Base-by-base conservation (phyloP, 2,329 filamentous ascomycete genomes). In the Ustilaginoidea virens region DNA sequence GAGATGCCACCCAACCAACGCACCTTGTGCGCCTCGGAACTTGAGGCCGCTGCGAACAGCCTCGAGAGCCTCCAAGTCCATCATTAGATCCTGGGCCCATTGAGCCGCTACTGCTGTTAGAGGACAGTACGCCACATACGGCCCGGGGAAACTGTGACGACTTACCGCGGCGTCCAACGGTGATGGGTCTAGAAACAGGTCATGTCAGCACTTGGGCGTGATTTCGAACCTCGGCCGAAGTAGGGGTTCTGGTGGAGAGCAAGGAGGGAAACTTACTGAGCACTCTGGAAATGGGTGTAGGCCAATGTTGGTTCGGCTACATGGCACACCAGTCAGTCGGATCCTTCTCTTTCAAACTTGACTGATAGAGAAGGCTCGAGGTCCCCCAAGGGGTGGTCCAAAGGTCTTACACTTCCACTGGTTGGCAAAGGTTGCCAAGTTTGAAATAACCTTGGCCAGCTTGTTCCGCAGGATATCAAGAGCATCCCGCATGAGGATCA, bases 401-500 rank as follows among this genome's bases (percentile, higher is more conserved):
- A 14, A 29, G 7, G 31, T 37, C 38, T 33, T 34, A 36, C 69
- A 63, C 55, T 83, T 83, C 61, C 75, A 75, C 47, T 85, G 48
- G 34, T 75, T 49, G 5, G 83, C 78, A 48, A 92, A 90, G 18
- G 63, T 51, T 15, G 68, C 62, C 17, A 93, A 63, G 52, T 85
- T 85, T 36, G 69, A 58, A 39, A 92, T 76, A 31, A 85, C 76
- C 41, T 74, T 81, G 29, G 82, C 81, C 5, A 92, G 55, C 54
- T 86, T 92, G 20, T 72, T 72, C 7, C 80, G 58, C 4, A 92
- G 51, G n/a, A 92, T 56, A 40, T 87, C 71, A 32, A 92, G 58
- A 5, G 71, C 83, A 18, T 57, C 45, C 5, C 42, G 41, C 33
- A 52, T 67, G 43, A 92, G 70, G 38, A 92, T 82, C 20, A 87